Percentiles rank a stretch among this genome's conserved stretches.
Evolutionary conservation across 805 yeast species (phyloP).

Genomic region (Kodamaea leandrae): DNA sequence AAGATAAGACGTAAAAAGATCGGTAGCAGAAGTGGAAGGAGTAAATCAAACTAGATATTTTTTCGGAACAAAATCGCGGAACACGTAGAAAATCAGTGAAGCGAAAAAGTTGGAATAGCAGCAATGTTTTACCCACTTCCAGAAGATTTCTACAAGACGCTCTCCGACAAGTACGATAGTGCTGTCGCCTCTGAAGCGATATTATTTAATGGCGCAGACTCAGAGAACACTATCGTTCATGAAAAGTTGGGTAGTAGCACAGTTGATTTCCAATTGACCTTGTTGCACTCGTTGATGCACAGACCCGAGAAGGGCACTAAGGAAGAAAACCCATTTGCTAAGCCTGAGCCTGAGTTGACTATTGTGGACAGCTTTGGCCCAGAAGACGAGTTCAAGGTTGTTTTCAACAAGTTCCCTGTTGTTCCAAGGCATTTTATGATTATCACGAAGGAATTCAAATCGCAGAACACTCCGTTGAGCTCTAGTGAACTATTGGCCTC

Average conservation of each 20-base stretch:
- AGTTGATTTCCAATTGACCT: slow-evolving; percentile 28
- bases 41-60: no score
- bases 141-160: slow-evolving; percentile 32
- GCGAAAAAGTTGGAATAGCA: no score
- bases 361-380: slow-evolving; percentile 52
- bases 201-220: slow-evolving; percentile 50
- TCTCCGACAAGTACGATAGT: slow-evolving; percentile 41
- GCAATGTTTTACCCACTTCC: slow-evolving; percentile 32
- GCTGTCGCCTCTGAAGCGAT: slow-evolving; percentile 50
- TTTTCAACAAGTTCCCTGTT: slow-evolving; percentile 86
- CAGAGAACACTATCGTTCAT: slow-evolving; percentile 30
- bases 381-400: slow-evolving; percentile 53
- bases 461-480: slow-evolving; percentile 69
- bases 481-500: slow-evolving; percentile 67
- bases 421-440: slow-evolving; percentile 74
- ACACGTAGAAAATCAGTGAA: not conserved
- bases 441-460: slow-evolving; percentile 69
- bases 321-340: slow-evolving; percentile 67
- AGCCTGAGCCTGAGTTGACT: slow-evolving; percentile 75
- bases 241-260: slow-evolving; percentile 11
- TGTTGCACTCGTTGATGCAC: slow-evolving; percentile 32
- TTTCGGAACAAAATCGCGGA: no score
- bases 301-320: slow-evolving; percentile 41
- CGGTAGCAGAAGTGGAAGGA: no score
- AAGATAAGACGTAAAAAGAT: no score